phyloP scores from a whole-genome alignment of 2,329 filamentous ascomycete genomes.

The Colletotrichum lindemuthianum region DNA sequence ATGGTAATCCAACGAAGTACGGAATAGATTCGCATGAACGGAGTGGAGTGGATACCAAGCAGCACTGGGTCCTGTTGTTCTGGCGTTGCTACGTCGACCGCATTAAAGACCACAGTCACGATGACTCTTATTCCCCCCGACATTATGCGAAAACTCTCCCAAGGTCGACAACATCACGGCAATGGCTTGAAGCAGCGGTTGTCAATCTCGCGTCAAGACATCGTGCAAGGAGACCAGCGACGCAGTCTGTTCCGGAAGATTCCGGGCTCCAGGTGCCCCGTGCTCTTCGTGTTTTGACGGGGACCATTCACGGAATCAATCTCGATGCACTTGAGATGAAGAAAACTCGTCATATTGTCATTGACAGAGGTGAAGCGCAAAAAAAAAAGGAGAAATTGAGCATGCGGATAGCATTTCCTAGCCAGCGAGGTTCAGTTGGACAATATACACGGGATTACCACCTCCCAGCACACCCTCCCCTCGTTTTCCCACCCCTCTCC shows the following conservation, averaged over 20 bases:
- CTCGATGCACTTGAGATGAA: no score
- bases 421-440: constrained; percentile 38
- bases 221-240: no score
- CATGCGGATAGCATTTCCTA: constrained; percentile 35
- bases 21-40: no score
- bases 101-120: not conserved
- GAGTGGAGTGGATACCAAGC: no score
- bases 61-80: not conserved
- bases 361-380: no score
- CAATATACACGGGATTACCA: constrained; percentile 52
- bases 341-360: no score
- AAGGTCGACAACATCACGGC: not conserved
- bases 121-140: not conserved
- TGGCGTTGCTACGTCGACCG: not conserved
- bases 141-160: not conserved
- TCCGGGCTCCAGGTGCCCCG: constrained; percentile 13
- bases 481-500: constrained; percentile 13
- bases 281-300: not conserved
- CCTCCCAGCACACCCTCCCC: constrained; percentile 36
- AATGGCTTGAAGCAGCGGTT: not conserved
- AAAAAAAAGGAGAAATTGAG: not conserved
- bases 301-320: not conserved
- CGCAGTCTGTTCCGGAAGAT: constrained; percentile 2
- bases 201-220: not conserved
- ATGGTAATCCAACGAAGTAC: no score